Evolutionary conservation across 2,329 filamentous ascomycete species (phyloP), one percentile per base, ranked within the genome.

Genomic region (Colletotrichum noveboracense): DNA sequence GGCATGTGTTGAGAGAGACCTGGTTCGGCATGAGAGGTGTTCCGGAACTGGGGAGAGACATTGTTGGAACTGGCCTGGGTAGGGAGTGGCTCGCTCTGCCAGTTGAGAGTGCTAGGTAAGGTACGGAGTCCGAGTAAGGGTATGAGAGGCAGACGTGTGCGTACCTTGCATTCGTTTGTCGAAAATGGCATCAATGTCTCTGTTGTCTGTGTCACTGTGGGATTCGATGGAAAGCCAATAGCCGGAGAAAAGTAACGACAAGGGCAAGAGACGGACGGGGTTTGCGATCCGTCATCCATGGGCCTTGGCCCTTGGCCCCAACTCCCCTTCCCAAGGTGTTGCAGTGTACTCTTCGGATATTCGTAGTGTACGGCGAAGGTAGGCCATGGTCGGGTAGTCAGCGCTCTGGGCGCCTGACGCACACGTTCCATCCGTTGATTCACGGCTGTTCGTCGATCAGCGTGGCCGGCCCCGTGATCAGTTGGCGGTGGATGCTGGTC

Each of bases 1-100:
- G 52, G 61, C 16, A 72, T 32, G 36, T 55, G 72, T 74, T 61
- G 73, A 43, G 26, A 73, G 38, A 65, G 65, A 60, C 70, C 24
- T 48, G 58, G 55, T 62, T 48, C 43, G 73, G 24, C 43, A 65
- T 58, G 58, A 58, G 62, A 58, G 43, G 30, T 28, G 36, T 66
- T 65, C 70, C 64, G 58, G 43, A 56, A 58, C 56, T 61, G 65
- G 32, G 28, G 10, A 64, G 48, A 73, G 58, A 65, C 64, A 68
- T 60, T 60, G 48, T 65, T 75, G 64, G 58, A 52, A 52, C n/a
- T 52, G 43, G 43, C 43, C 43, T 21, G 43, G 43, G 43, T 52
- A 52, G 43, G 43, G 43, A 52, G 43, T 52, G 43, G 10, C 18
- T 52, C n/a, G 43, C 43, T 52, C 43, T 12, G n/a, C n/a, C 16